A percentile compares a stretch with the other conserved stretches of the same genome.
Conservation (phyloP, 1,139 yeast species). For the Wickerhamiella pararugosa region DNA sequence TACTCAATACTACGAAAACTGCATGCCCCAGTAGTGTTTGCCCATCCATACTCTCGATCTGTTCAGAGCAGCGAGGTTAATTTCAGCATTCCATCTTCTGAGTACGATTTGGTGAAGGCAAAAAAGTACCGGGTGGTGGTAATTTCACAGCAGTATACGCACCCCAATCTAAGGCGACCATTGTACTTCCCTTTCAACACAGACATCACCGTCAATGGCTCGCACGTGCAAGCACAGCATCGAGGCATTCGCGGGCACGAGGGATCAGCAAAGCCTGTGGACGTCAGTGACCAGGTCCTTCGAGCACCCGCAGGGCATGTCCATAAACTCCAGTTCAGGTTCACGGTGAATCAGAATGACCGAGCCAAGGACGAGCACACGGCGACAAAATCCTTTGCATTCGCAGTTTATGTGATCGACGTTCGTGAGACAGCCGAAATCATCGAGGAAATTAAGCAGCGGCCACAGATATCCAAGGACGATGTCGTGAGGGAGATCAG, state of each 20-base stretch:
- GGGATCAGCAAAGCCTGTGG: constrained; percentile 29
- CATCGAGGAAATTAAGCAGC: constrained; percentile 17
- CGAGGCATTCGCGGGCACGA: constrained; percentile 27
- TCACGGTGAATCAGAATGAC: constrained; percentile 5
- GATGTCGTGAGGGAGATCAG: constrained; percentile 17
- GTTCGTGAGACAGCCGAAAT: constrained; percentile 16
- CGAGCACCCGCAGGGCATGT: not conserved
- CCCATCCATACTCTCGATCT: not conserved
- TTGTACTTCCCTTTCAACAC: constrained; percentile 17
- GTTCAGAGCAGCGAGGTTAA: not conserved
- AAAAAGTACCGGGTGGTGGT: not conserved
- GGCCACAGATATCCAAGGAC: constrained; percentile 21
- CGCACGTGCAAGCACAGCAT: constrained; percentile 15
- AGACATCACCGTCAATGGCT: constrained; percentile 16
- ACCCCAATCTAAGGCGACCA: constrained; percentile 8
- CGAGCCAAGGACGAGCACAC: constrained; percentile 12
- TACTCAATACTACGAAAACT: not conserved
- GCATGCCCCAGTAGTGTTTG: not conserved
- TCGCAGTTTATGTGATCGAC: constrained; percentile 21
- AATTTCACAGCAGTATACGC: constrained; percentile 14
- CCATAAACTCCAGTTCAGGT: constrained; percentile 1
- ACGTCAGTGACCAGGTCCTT: constrained; percentile 18
- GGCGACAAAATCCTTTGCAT: constrained; percentile 17
- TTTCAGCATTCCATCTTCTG: not conserved
- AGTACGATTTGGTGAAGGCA: not conserved